Percentiles rank a stretch among this genome's conserved stretches.
Conservation (phyloP, 371 early-diverging fungal species). For the Mortierella sp. region DNA sequence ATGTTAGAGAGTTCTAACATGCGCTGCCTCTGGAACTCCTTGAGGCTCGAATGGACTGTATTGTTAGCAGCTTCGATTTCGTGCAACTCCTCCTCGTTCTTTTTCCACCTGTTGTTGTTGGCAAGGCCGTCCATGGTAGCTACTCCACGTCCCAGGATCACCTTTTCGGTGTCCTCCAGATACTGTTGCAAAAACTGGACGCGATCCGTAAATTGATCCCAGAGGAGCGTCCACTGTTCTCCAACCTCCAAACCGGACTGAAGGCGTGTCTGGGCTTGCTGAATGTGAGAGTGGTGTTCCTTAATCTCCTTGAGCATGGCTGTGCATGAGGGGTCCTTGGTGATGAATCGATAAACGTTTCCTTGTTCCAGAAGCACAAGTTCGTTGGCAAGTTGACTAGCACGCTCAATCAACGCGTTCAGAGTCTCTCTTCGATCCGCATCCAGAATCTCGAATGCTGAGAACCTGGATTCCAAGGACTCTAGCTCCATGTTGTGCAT, state of each 20-base stretch:
- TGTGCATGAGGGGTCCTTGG: conserved; percentile 35
- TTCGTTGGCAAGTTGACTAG: conserved; percentile 26
- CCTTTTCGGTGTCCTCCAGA: conserved; percentile 31
- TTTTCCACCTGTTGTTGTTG: conserved; percentile 48
- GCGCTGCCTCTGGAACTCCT: conserved; percentile 40
- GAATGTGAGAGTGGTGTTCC: conserved; percentile 15
- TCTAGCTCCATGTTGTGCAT: conserved; percentile 10
- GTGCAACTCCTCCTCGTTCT: conserved; percentile 47
- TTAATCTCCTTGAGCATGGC: conserved; percentile 36
- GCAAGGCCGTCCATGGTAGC: conserved; percentile 33
- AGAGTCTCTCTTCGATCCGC: conserved; percentile 17
- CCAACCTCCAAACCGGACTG: conserved; percentile 42
- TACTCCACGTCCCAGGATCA: conserved; percentile 33
- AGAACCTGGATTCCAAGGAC: conserved; percentile 8
- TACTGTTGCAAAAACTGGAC: conserved; percentile 27
- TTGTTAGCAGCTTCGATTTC: conserved; percentile 38
- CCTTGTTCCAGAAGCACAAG: conserved; percentile 31
- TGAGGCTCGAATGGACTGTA: conserved; percentile 18
- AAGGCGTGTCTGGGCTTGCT: conserved; percentile 24
- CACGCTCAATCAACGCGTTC: conserved; percentile 24
- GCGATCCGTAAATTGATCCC: conserved; percentile 47
- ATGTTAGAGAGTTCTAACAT: conserved; percentile 42
- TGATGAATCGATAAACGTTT: conserved; percentile 24
- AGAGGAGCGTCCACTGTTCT: conserved; percentile 48
- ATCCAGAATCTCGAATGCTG: conserved; percentile 24